Conservation (phyloP, 352 stramenopile species). For the Aphanomyces cochlioides region DNA sequence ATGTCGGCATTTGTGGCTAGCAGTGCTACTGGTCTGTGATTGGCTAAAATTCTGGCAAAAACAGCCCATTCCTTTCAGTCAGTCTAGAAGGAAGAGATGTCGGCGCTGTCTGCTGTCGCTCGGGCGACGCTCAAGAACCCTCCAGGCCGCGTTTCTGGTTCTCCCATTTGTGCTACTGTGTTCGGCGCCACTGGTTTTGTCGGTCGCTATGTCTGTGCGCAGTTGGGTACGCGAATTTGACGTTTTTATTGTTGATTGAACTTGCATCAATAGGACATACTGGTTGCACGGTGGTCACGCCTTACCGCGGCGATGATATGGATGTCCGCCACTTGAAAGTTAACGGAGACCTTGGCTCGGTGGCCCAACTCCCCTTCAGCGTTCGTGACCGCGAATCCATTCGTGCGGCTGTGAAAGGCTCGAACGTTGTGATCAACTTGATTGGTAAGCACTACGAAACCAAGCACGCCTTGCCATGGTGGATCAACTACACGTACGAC, state of each 20-base stretch:
- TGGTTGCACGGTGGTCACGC: constrained; percentile 74
- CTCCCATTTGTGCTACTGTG: constrained; percentile 90
- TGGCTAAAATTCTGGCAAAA: constrained; percentile 10
- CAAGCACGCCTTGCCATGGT: constrained; percentile 89
- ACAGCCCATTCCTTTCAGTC: constrained; percentile 3
- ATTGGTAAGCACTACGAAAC: constrained; percentile 98
- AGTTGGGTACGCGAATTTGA: constrained; percentile 75
- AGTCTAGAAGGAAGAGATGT: constrained; percentile 30
- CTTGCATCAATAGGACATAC: constrained; percentile 44
- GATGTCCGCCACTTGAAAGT: constrained; percentile 93
- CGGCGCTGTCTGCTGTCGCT: constrained; percentile 72
- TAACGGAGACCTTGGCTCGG: constrained; percentile 91
- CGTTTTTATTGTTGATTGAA: constrained; percentile 27
- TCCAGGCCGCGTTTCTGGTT: constrained; percentile 58
- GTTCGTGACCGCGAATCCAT: constrained; percentile 92
- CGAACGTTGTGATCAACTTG: constrained; percentile 96
- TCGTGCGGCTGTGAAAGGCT: constrained; percentile 84
- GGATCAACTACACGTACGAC: constrained; percentile 94
- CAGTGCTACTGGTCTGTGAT: constrained; percentile 3
- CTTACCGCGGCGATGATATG: constrained; percentile 92
- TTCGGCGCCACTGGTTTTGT: constrained; percentile 95
- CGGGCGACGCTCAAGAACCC: constrained; percentile 74
- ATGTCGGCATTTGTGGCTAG: constrained; percentile 18
- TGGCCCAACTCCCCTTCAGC: constrained; percentile 73
- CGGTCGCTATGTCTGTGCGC: constrained; percentile 91